phyloP scores from a whole-genome alignment of 495 filamentous ascomycete genomes.

The Aspergillus ostianus region DNA sequence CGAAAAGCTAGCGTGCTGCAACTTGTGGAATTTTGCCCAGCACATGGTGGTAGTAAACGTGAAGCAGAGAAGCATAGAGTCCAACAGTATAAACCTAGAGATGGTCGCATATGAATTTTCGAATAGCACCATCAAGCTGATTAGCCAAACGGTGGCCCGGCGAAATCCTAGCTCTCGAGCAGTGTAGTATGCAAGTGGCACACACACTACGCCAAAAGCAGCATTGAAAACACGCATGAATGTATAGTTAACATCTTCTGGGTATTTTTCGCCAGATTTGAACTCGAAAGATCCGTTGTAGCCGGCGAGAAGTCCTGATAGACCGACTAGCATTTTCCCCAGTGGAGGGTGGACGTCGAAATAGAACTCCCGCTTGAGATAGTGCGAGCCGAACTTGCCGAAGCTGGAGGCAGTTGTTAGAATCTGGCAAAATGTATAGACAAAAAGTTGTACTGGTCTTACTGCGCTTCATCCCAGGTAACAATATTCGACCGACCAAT shows the following conservation, averaged over 20 bases:
- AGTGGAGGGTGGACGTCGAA: conserved; percentile 98
- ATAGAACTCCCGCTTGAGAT: conserved; percentile 98
- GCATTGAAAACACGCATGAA: conserved; percentile 99
- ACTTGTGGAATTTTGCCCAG: conserved; percentile 91
- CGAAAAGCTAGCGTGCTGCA: conserved; percentile 80
- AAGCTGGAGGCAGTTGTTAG: conserved; percentile 61
- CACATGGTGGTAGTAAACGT: conserved; percentile 95
- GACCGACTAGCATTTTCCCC: conserved; percentile 95
- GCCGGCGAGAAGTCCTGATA: conserved; percentile 91
- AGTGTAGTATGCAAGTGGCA: conserved; percentile 93
- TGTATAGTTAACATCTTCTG: conserved; percentile 90
- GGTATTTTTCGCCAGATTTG: conserved; percentile 96
- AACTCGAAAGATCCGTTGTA: conserved; percentile 99
- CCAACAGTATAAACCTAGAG: conserved; percentile 93
- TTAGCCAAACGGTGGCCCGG: conserved; percentile 85
- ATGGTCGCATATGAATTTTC: conserved; percentile 99
- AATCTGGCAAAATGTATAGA: conserved; percentile 6
- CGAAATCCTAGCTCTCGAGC: conserved; percentile 85
- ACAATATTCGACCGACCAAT: conserved; percentile 95
- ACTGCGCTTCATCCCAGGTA: conserved; percentile 99
- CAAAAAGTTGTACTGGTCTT: conserved; percentile 36
- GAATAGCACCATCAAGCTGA: conserved; percentile 94
- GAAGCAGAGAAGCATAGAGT: conserved; percentile 98
- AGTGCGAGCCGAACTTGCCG: conserved; percentile 98
- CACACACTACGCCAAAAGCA: conserved; percentile 86